Evolutionary conservation across 2,329 filamentous ascomycete species (phyloP).

Genomic region (Mycosphaerella sp.): DNA sequence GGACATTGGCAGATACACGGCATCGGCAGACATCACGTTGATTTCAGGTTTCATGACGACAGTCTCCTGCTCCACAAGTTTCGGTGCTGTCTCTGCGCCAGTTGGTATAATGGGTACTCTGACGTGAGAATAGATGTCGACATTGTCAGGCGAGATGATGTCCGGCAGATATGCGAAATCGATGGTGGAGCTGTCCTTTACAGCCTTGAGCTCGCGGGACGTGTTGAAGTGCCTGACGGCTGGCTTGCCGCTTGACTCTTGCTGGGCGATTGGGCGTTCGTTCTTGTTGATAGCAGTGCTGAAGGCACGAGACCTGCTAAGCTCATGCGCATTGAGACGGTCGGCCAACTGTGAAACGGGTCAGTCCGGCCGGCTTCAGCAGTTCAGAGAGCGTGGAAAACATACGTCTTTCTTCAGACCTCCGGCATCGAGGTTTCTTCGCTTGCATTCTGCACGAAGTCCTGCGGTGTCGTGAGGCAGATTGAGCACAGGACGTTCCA

Average conservation of each 20-base stretch:
- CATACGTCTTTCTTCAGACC: conserved; percentile 48
- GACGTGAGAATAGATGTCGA: conserved; percentile 22
- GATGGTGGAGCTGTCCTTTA: conserved; percentile 55
- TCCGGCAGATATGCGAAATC: conserved; percentile 58
- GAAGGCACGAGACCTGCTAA: conserved; percentile 49
- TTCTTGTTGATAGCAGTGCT: conserved; percentile 43
- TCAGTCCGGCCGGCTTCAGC: not conserved
- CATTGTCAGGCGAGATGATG: conserved; percentile 14
- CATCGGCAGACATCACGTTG: conserved; percentile 47
- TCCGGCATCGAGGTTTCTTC: conserved; percentile 42
- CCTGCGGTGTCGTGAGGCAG: conserved; percentile 48
- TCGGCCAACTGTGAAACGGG: conserved; percentile 41
- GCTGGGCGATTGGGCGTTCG: conserved; percentile 35
- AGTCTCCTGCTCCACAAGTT: conserved; percentile 22
- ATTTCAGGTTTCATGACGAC: conserved; percentile 53
- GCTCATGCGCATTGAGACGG: conserved; percentile 49
- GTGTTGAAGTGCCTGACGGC: conserved; percentile 55
- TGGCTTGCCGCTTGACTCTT: conserved; percentile 26
- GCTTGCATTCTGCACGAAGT: conserved; percentile 48
- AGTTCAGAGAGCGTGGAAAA: not conserved
- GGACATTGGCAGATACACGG: conserved; percentile 49
- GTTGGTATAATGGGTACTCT: conserved; percentile 32
- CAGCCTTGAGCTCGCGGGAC: conserved; percentile 50
- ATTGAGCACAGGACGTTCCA: conserved; percentile 48
- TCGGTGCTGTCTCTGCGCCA: conserved; percentile 14